These are phyloP conservation scores for Lepidopterella palustris DNA, from an alignment of 495 filamentous ascomycete species.

Conservation along the genomic window DNA sequence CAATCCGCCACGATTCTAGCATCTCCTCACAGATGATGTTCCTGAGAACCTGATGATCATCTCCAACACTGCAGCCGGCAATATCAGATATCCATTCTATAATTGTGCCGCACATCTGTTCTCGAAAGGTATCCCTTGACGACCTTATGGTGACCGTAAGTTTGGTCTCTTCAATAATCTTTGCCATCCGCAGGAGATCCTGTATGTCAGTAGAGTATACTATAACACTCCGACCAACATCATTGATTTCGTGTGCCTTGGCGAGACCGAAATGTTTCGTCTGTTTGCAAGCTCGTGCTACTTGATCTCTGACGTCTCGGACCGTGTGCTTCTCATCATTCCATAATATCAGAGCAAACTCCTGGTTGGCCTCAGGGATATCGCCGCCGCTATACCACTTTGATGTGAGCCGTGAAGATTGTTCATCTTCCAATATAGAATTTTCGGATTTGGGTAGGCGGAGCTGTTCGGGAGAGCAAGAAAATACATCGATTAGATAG, in stretches of 20 bases:
- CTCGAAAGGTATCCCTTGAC: constrained; percentile 86
- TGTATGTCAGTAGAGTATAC: constrained; percentile 65
- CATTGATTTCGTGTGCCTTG: constrained; percentile 81
- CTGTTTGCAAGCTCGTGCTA: constrained; percentile 80
- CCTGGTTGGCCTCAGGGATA: constrained; percentile 48
- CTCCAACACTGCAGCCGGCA: constrained; percentile 76
- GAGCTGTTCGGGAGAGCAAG: constrained; percentile 92
- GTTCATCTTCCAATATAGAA: constrained; percentile 74
- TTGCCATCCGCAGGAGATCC: constrained; percentile 65
- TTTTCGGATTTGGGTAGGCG: constrained; percentile 75
- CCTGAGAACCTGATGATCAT: constrained; percentile 71
- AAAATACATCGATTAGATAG: constrained; percentile 94
- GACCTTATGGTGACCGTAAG: constrained; percentile 93
- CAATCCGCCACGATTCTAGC: constrained; percentile 75
- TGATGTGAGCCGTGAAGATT: constrained; percentile 63
- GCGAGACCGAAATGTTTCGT: constrained; percentile 57
- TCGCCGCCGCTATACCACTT: constrained; percentile 65
- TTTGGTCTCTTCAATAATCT: constrained; percentile 88
- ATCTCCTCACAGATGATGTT: constrained; percentile 84
- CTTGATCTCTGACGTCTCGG: constrained; percentile 80
- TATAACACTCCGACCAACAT: constrained; percentile 76
- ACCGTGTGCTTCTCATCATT: constrained; percentile 99
- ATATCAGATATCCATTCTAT: constrained; percentile 95
- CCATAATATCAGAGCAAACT: constrained; percentile 88
- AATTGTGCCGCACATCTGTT: constrained; percentile 98